Percentiles rank a stretch among this genome's conserved stretches.
phyloP scores from a whole-genome alignment of 805 yeast species.

The Vanderwaltozyma polyspora region DNA sequence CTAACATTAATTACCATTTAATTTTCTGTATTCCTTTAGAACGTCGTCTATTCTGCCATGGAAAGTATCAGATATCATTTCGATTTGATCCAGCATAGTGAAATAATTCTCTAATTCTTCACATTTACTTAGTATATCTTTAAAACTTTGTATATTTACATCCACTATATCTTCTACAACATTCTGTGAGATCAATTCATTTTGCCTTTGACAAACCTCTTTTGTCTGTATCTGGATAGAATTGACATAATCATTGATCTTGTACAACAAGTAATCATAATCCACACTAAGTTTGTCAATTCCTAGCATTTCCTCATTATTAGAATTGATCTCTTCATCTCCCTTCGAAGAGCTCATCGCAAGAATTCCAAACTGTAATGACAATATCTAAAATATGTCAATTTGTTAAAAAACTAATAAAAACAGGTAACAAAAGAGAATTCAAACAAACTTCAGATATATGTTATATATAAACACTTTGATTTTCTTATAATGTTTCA shows the following conservation, averaged over 20 bases:
- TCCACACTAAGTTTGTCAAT: conserved; percentile 47
- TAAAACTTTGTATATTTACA: conserved; percentile 31
- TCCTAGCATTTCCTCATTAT: conserved; percentile 45
- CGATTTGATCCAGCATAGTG: conserved; percentile 42
- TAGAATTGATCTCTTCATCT: neutral
- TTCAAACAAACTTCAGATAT: no score
- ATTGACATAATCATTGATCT: conserved; percentile 46
- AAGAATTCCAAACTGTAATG: neutral
- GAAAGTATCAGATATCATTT: conserved; percentile 31
- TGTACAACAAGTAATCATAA: conserved; percentile 54
- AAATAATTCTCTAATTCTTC: conserved; percentile 41
- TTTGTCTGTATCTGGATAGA: conserved; percentile 35
- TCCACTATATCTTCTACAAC: conserved; percentile 28
- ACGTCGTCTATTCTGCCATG: conserved; percentile 26
- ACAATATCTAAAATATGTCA: no score
- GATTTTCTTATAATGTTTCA: no score
- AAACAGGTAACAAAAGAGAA: no score
- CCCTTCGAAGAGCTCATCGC: neutral
- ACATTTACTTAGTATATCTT: conserved; percentile 33
- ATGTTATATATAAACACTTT: no score
- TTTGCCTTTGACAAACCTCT: conserved; percentile 17
- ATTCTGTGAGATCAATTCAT: conserved; percentile 16
- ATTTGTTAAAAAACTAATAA: neutral
- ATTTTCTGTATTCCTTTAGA: conserved; percentile 17
- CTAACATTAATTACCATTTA: no score